Conservation (phyloP, 129 eudicot species). For the Daucus carota region DNA sequence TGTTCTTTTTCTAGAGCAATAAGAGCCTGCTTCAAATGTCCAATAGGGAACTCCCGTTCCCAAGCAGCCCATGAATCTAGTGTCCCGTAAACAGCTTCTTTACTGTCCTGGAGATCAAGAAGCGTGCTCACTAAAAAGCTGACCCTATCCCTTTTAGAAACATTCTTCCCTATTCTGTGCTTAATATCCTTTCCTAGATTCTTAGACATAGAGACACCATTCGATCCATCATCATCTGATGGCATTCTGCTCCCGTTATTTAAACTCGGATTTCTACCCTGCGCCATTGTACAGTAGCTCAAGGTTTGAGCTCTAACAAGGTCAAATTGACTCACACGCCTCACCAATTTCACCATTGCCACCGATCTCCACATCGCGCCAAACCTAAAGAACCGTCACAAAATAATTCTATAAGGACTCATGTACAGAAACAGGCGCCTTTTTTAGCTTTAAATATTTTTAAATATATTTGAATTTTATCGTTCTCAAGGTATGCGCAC, state of each 20-base stretch:
- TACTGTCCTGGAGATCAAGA: slow-evolving; percentile 44
- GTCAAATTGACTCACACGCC: slow-evolving; percentile 19
- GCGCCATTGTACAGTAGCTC: slow-evolving; percentile 24
- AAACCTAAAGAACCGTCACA: neutral
- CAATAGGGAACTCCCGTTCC: slow-evolving; percentile 80
- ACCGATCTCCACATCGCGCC: slow-evolving; percentile 11
- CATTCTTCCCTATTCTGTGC: slow-evolving; percentile 25
- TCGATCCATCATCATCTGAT: slow-evolving; percentile 4
- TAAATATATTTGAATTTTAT: too few species aligned
- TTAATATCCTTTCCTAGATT: slow-evolving; percentile 13
- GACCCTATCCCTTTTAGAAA: slow-evolving; percentile 45
- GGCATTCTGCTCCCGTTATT: slow-evolving; percentile 7
- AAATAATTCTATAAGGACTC: neutral
- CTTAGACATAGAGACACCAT: slow-evolving; percentile 2
- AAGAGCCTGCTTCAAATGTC: slow-evolving; percentile 50
- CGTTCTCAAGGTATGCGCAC: neutral
- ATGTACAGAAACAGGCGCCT: too few species aligned
- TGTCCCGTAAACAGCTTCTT: slow-evolving; percentile 63
- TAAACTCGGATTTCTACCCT: slow-evolving; percentile 6
- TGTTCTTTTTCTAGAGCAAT: slow-evolving; percentile 53
- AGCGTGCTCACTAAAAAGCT: slow-evolving; percentile 40
- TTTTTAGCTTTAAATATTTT: too few species aligned
- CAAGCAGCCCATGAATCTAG: slow-evolving; percentile 86
- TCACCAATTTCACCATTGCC: slow-evolving; percentile 24
- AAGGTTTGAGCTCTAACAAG: slow-evolving; percentile 18